Base-by-base conservation (phyloP, 2,329 filamentous ascomycete species). In the Lachnellula arida region DNA sequence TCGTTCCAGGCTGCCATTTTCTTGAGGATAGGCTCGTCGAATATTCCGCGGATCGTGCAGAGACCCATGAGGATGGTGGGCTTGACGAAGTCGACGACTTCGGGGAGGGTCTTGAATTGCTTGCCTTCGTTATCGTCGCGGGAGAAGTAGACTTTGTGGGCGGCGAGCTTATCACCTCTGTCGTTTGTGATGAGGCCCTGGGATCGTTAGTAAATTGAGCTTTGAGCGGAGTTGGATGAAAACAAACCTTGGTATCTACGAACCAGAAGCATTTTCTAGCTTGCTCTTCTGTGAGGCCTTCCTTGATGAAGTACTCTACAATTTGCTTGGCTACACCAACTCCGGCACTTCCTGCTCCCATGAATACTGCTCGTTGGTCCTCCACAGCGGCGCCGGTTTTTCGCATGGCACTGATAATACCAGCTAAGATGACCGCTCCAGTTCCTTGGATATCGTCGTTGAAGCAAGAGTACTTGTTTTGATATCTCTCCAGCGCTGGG, bases 401-500 rank as follows among this genome's bases (percentile, higher is more conserved):
- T 57, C 88, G 82, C 7, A 92, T 74, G 0, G 82, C 90, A 0
- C 89, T 84, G 74, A 90, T 84, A 61, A 95, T 85, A 2, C 88
- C 90, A 0, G 90, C 90, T 0, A 96, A 78, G 0, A 91, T 93
- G 1, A 96, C 90, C 55, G 89, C 92, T 0, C 91, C 91, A 0
- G 91, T 96, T 1, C 91, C 91, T 69, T 95, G 90, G 0, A 96
- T 86, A 70, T 96, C 91, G 58, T 96, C 91, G 66, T 96, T 96
- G 77, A 96, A 95, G 71, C 89, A 94, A 0, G 90, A 79, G n/a
- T 92, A 86, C 53, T 88, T 70, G 0, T 85, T 77, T 2, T 86
- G 82, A 65, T 93, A 95, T 48, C 78, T 81, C 57, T 94, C 88
- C 0, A 96, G 77, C 0, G 89, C 57, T 37, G 65, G 65, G 54